Percentiles rank a stretch among this genome's conserved stretches.
Conservation (phyloP, 1,139 yeast species). For the Yamadazyma sp. region DNA sequence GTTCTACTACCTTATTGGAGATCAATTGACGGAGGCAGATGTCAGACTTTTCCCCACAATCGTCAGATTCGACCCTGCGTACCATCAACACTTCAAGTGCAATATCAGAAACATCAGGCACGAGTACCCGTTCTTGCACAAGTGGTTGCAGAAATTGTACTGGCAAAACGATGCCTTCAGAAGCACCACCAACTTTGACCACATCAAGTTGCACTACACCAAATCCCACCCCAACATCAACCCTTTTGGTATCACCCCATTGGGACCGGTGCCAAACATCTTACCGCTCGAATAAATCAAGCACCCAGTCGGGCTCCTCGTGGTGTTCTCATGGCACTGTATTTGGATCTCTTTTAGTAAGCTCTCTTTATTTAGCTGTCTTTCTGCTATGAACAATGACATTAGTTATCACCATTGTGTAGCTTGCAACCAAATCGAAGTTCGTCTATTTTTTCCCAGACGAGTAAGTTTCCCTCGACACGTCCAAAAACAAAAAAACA, state of each 20-base stretch:
- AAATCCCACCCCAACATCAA: conserved; percentile 77
- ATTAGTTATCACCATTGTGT: background rate
- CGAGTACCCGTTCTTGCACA: conserved; percentile 75
- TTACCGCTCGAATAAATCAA: conserved; percentile 17
- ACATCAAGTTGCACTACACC: conserved; percentile 88
- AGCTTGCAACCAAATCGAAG: background rate
- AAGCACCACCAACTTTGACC: conserved; percentile 82
- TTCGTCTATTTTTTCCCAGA: conserved; percentile 5
- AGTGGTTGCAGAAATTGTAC: conserved; percentile 81
- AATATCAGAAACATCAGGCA: conserved; percentile 79
- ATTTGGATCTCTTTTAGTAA: too few species aligned
- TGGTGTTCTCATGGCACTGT: too few species aligned
- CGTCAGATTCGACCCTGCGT: conserved; percentile 85
- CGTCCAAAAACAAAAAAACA: conserved; percentile 2
- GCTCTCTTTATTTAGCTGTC: background rate
- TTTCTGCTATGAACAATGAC: background rate
- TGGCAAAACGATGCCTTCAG: conserved; percentile 81
- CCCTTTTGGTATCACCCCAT: conserved; percentile 80
- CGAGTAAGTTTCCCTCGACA: conserved; percentile 5
- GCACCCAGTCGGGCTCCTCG: too few species aligned
- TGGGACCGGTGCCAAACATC: conserved; percentile 86
- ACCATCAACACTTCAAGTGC: conserved; percentile 93
- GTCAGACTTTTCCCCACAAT: conserved; percentile 76
- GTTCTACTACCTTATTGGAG: conserved; percentile 57
- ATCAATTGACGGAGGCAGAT: conserved; percentile 84